These are phyloP conservation scores for Pythium apleroticum DNA, from an alignment of 352 stramenopile species.

Conservation along the genomic window DNA sequence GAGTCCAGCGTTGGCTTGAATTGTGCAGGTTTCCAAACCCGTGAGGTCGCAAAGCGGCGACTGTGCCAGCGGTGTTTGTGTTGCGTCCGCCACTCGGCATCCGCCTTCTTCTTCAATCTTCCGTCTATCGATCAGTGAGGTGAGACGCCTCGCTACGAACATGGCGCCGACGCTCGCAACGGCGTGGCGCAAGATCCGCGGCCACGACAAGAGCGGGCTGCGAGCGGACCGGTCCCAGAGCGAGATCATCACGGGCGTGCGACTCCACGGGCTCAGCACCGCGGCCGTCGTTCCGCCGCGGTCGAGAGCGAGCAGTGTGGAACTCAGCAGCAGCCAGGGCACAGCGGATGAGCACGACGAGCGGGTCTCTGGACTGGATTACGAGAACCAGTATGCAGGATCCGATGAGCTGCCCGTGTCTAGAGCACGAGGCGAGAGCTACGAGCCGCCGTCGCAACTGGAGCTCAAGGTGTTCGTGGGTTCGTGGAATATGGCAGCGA, in stretches of 20 bases:
- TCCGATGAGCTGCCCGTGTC: neutral
- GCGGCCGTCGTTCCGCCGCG: neutral
- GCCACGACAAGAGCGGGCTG: slow-evolving; percentile 17
- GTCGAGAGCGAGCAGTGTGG: slow-evolving; percentile 13
- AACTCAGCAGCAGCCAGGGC: slow-evolving; percentile 12
- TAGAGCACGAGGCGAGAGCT: neutral
- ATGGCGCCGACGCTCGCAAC: slow-evolving; percentile 22
- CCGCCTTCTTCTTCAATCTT: neutral
- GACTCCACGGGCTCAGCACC: slow-evolving; percentile 17
- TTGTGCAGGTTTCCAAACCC: neutral
- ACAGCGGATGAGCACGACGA: slow-evolving; percentile 9
- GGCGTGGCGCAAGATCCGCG: slow-evolving; percentile 21
- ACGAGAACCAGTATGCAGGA: too few relatives aligned
- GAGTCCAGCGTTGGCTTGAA: neutral
- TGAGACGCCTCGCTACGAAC: neutral
- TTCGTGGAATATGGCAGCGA: slow-evolving; percentile 76
- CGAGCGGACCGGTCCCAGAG: slow-evolving; percentile 19
- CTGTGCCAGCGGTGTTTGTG: neutral
- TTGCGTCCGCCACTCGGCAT: neutral
- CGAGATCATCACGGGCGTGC: slow-evolving; percentile 21
- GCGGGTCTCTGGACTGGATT: neutral
- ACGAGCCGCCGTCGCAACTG: neutral
- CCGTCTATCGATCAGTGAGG: too few relatives aligned
- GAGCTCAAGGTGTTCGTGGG: slow-evolving; percentile 62
- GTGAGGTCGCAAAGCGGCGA: neutral